Evolutionary conservation across 2,329 filamentous ascomycete genomes (phyloP).

Genomic region (Alternaria gansuensis): DNA sequence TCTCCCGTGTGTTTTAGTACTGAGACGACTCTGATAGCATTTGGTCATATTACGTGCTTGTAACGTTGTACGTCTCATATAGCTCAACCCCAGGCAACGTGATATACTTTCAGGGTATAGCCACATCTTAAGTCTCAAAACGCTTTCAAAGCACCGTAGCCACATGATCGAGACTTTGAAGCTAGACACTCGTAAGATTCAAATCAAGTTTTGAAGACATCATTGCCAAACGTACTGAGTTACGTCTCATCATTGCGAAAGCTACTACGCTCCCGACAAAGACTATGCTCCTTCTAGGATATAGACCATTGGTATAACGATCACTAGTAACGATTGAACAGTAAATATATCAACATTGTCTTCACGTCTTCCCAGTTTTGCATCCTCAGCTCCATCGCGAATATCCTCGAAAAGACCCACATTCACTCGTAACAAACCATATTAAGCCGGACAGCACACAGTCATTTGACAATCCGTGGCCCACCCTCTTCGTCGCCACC

Average conservation of each 20-base stretch:
- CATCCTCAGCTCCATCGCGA: constrained; percentile 14
- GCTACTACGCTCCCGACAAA: constrained; percentile 19
- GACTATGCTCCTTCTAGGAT: constrained; percentile 20
- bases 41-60: constrained; percentile 25
- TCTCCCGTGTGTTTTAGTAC: constrained; percentile 1
- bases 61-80: constrained; percentile 42
- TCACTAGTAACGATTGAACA: background rate
- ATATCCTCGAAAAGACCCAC: constrained; percentile 12
- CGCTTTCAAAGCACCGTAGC: constrained; percentile 21
- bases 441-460: constrained; percentile 28
- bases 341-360: background rate
- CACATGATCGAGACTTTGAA: constrained; percentile 10
- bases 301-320: background rate
- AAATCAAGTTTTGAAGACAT: constrained; percentile 15
- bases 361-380: constrained; percentile 9
- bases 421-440: constrained; percentile 34
- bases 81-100: constrained; percentile 18
- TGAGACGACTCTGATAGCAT: constrained; percentile 28
- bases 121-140: constrained; percentile 36
- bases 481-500: constrained; percentile 13
- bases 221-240: constrained; percentile 20
- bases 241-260: constrained; percentile 11
- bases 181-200: constrained; percentile 10
- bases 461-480: constrained; percentile 16
- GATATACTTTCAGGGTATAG: constrained; percentile 27